Evolutionary conservation across 176 grass and related monocot species (phyloP), one percentile per base, ranked within the genome.

Genomic region (Thalia dealbata): DNA sequence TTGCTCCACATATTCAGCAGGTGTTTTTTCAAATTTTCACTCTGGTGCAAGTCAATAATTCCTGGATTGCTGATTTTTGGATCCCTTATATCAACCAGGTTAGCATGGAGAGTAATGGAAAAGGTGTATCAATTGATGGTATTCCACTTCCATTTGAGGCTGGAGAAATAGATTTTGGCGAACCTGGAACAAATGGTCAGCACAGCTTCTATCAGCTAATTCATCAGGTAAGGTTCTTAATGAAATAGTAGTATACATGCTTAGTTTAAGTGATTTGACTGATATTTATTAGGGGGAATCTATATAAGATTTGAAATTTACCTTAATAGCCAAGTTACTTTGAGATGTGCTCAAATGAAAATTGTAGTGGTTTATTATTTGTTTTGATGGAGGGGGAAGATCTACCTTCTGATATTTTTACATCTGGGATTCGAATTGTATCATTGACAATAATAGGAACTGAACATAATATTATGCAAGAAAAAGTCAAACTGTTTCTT

Each of bases 21-120:
- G 95, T 99, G 79, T 52, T 85, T 85, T 52, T 85, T 85, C 26
- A 80, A 21, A 67, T 60, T 32, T 72, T 87, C 76, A 25, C 6
- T 73, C 55, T 61, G 24, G 19, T 76, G 23, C 35, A 8, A 2
- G 52, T 84, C 38, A 14, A 44, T 27, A 69, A 52, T 18, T 54
- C 27, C 51, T 23, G 42, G 18, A 29, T 54, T 72, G 23, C 3
- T 44, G 46, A 46, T 29, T 29, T 56, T 62, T 71, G 41, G 35
- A 50, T 22, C 30, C 48, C 28, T 70, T 60, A 71, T 71, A 50
- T 71, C 22, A 23, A 84, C 81, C 79, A 97, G 93, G 67, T 97
- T 83, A 99, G 95, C 81, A 99, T 99, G 95, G 95, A 99, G 84
- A 93, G 95, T 88, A 99, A 99, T 44, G 95, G 95, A 76, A 99